Conservation (phyloP, 148 eudicot species). For the Nyssa sinensis region DNA sequence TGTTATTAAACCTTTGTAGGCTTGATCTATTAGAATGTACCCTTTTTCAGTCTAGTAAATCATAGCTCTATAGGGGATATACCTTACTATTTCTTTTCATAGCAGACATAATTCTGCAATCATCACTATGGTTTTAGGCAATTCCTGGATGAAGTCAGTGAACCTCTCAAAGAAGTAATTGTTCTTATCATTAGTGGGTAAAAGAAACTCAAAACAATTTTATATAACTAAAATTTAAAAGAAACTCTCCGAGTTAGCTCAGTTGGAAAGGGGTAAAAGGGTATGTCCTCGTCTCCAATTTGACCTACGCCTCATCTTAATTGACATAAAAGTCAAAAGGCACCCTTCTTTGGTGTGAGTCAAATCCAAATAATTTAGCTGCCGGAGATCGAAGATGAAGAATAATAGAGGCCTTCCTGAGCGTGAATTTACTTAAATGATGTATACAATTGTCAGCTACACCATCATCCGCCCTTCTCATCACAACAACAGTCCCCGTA, state of each 20-base stretch:
- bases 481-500: background rate
- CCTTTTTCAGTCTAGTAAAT: constrained; percentile 17
- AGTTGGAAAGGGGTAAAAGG: too few relatives aligned
- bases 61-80: constrained; percentile 21
- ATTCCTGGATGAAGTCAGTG: background rate
- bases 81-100: background rate
- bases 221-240: constrained; percentile 8
- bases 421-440: background rate
- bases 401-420: background rate
- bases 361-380: constrained; percentile 15
- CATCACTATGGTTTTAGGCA: background rate
- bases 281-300: too few relatives aligned
- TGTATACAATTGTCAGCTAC: background rate
- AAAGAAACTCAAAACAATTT: background rate
- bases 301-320: too few relatives aligned
- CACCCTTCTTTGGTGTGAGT: background rate
- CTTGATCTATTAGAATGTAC: constrained; percentile 26
- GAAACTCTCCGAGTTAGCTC: background rate
- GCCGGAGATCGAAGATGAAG: background rate
- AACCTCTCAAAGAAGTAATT: background rate
- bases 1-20: constrained; percentile 12
- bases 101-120: background rate
- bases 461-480: background rate
- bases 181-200: background rate
- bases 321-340: constrained; percentile 19